Base-by-base conservation (phyloP, 768 basidiomycete genomes). In the Mycena metata region DNA sequence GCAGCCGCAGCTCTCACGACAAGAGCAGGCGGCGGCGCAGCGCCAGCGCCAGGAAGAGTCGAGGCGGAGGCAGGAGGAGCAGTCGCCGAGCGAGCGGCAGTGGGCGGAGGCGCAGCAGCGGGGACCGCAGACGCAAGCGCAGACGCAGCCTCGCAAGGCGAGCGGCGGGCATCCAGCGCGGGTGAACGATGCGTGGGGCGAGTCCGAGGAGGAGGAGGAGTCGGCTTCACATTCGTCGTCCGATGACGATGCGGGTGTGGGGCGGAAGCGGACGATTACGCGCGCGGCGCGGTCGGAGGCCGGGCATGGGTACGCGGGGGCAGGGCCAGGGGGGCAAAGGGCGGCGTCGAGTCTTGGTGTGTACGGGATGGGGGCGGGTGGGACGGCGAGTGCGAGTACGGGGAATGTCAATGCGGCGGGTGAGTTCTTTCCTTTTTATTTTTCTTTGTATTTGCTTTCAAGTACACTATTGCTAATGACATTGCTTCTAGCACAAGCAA, bases 271-370 rank as follows among this genome's bases (percentile, higher is more conserved):
- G 39, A 39, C 39, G 21, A 15, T 23, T 24, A 19, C 23, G 26
- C 50, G 35, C 17, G 23, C 30, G 51, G 55, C 52, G 23, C 45
- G 46, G 59, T 41, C 43, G 15, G 66, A 60, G 42, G 66, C 11
- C 12, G 66, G 58, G 17, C 63, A 64, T 33, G 63, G 30, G 6
- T 30, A 30, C 6, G 30, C 30, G 3, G 30, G 30, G 63, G 23
- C 33, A 46, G 50, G 13, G 17, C 30, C 3, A 12, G 30, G 30
- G 39, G 26, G 8, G 23, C 42, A 21, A 19, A 0, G 39, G 49
- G 30, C 21, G 39, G 36, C 54, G 60, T 54, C 50, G 54, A 54
- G 39, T 6, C 47, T 55, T 58, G 68, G 68, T 16, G 46, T 69
- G 43, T 69, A 69, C 43, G 58, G 52, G 8, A 17, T 11, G 51